Conservation (phyloP, 352 stramenopile species). For the Globisporangium spinosum region DNA sequence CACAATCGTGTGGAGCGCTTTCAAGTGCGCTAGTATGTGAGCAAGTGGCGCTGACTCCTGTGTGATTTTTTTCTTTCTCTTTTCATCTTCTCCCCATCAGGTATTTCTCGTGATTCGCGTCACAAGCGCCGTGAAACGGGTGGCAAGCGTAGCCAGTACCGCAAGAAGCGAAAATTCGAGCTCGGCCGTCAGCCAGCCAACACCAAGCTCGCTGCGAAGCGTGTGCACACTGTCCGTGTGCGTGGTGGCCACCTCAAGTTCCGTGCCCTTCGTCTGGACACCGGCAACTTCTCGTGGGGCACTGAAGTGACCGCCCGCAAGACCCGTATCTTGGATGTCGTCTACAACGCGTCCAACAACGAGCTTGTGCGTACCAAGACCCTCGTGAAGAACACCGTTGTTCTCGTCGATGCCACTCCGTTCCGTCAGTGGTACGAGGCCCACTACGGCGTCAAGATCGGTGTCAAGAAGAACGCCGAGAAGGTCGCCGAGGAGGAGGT, state of each 20-base stretch:
- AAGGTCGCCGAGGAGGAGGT: slow-evolving; percentile 78
- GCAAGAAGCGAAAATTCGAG: slow-evolving; percentile 99
- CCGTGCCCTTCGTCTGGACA: slow-evolving; percentile 96
- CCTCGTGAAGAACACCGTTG: slow-evolving; percentile 98
- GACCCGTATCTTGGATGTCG: slow-evolving; percentile 98
- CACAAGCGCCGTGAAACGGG: slow-evolving; percentile 99
- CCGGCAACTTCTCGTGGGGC: slow-evolving; percentile 99
- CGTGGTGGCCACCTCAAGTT: slow-evolving; percentile 98
- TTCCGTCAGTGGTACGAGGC: slow-evolving; percentile 99
- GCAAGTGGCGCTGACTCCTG: neutral
- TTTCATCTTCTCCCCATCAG: slow-evolving; percentile 36
- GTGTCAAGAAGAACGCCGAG: slow-evolving; percentile 83
- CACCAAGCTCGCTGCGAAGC: slow-evolving; percentile 98
- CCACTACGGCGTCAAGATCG: slow-evolving; percentile 96
- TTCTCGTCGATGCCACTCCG: slow-evolving; percentile 97
- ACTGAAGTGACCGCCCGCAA: slow-evolving; percentile 97
- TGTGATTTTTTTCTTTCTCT: neutral
- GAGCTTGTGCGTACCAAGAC: slow-evolving; percentile 99
- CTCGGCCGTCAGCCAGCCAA: slow-evolving; percentile 96
- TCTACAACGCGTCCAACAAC: slow-evolving; percentile 99
- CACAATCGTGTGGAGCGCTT: neutral
- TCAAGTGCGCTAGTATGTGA: neutral
- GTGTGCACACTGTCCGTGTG: slow-evolving; percentile 94
- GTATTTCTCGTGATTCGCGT: slow-evolving; percentile 99
- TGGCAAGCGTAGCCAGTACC: slow-evolving; percentile 96